Conservation (phyloP, 305 asterid species). For the Rubia tinctorum region DNA sequence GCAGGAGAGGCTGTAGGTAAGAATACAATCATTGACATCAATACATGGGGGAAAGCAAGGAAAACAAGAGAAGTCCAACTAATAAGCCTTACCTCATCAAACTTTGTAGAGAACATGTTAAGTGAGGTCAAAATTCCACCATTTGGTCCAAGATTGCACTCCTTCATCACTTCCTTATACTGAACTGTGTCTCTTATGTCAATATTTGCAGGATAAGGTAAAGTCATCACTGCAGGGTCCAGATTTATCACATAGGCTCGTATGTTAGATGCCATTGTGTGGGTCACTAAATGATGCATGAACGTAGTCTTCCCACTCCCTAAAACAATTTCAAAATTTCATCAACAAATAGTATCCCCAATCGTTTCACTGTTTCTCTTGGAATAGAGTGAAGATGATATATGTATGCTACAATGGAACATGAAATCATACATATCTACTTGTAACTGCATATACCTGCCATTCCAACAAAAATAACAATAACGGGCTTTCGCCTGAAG, state of each 20-base stretch:
- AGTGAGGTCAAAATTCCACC: conserved; percentile 95
- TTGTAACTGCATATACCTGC: conserved; percentile 52
- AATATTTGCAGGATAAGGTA: conserved; percentile 88
- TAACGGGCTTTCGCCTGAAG: conserved; percentile 77
- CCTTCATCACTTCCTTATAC: conserved; percentile 97
- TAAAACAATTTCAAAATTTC: conserved; percentile 22
- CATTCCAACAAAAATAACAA: conserved; percentile 89
- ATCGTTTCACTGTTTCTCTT: not conserved
- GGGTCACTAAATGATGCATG: conserved; percentile 72
- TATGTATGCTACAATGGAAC: not conserved
- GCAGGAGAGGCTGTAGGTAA: not conserved
- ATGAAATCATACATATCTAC: not conserved
- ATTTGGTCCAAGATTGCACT: conserved; percentile 94
- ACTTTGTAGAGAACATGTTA: conserved; percentile 78
- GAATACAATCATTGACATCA: conserved; percentile 7
- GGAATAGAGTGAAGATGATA: not conserved
- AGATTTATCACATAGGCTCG: conserved; percentile 89
- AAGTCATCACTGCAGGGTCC: conserved; percentile 90
- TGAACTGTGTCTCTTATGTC: conserved; percentile 89
- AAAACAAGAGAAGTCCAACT: not conserved
- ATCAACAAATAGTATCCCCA: not conserved
- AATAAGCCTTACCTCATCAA: conserved; percentile 68
- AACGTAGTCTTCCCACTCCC: conserved; percentile 97
- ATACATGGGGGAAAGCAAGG: not conserved
- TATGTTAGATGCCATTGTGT: conserved; percentile 67